phyloP scores from a whole-genome alignment of 768 basidiomycete genomes.

The Pleurotus sapidus region DNA sequence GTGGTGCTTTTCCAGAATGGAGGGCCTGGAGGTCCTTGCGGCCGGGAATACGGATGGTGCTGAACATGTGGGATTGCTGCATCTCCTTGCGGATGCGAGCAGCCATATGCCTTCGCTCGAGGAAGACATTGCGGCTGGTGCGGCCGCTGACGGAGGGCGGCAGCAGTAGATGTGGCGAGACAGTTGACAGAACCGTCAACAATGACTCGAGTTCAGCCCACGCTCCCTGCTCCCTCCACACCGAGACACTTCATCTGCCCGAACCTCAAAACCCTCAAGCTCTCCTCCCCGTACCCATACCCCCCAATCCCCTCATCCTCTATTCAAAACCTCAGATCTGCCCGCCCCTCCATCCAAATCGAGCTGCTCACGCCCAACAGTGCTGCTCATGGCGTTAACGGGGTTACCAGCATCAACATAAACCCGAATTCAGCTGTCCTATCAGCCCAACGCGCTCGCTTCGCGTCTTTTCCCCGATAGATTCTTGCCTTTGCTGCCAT shows the following conservation, averaged over 20 bases:
- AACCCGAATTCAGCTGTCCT: background rate
- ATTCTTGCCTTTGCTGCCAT: too few species aligned
- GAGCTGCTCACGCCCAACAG: background rate
- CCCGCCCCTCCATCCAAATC: background rate
- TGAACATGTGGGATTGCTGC: constrained; percentile 3
- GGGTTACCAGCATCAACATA: background rate
- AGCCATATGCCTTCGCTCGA: constrained; percentile 5
- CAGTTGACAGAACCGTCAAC: background rate
- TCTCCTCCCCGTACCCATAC: background rate
- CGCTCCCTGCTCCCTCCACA: too few species aligned
- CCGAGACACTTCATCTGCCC: constrained; percentile 2
- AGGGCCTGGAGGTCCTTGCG: background rate
- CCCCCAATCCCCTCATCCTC: background rate
- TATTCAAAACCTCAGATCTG: background rate
- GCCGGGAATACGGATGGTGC: background rate
- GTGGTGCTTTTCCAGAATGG: constrained; percentile 5
- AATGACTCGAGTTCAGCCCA: too few species aligned
- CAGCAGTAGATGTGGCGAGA: background rate
- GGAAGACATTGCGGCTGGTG: background rate
- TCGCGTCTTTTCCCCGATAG: background rate
- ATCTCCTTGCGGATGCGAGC: constrained; percentile 4
- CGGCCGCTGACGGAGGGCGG: background rate
- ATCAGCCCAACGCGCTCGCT: background rate
- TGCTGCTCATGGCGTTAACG: background rate
- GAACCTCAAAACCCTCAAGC: background rate